These are phyloP conservation scores for Krasilnikovozyma curviuscula DNA, from an alignment of 768 basidiomycete genomes.

Conservation along the genomic window DNA sequence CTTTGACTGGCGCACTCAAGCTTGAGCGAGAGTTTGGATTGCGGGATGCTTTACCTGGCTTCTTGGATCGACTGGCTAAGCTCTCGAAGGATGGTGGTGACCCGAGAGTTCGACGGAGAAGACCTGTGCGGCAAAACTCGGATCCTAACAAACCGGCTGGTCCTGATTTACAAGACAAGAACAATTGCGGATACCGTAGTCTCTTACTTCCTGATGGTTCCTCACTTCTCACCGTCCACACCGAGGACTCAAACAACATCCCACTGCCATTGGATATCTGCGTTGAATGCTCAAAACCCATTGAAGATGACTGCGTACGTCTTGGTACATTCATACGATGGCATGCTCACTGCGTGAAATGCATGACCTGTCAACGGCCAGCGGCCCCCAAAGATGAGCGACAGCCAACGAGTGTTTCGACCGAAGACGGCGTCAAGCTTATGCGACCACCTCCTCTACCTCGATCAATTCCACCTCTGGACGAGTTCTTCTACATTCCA, in stretches of 20 bases:
- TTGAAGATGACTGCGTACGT: constrained; percentile 93
- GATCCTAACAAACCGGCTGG: background rate
- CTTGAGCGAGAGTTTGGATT: constrained; percentile 77
- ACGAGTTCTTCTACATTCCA: constrained; percentile 42
- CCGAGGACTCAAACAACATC: too few species aligned
- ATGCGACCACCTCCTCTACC: constrained; percentile 42
- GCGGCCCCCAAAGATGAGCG: constrained; percentile 31
- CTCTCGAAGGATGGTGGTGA: constrained; percentile 42
- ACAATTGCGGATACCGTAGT: constrained; percentile 21
- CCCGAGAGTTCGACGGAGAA: constrained; percentile 20
- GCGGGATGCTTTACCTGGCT: constrained; percentile 63
- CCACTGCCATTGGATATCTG: constrained; percentile 89
- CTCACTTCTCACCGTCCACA: constrained; percentile 20
- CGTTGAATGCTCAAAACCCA: constrained; percentile 65
- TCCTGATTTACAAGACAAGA: background rate
- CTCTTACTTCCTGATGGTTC: constrained; percentile 18
- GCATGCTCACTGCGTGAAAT: constrained; percentile 89
- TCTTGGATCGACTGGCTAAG: constrained; percentile 80
- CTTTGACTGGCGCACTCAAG: constrained; percentile 84
- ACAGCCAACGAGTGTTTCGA: constrained; percentile 17
- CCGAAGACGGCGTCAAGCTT: constrained; percentile 10
- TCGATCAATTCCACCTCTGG: constrained; percentile 62
- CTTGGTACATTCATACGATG: constrained; percentile 90
- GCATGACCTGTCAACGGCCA: constrained; percentile 50
- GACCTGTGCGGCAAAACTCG: background rate